Conservation (phyloP, 768 basidiomycete species). For the Termitomyces titanicus region DNA sequence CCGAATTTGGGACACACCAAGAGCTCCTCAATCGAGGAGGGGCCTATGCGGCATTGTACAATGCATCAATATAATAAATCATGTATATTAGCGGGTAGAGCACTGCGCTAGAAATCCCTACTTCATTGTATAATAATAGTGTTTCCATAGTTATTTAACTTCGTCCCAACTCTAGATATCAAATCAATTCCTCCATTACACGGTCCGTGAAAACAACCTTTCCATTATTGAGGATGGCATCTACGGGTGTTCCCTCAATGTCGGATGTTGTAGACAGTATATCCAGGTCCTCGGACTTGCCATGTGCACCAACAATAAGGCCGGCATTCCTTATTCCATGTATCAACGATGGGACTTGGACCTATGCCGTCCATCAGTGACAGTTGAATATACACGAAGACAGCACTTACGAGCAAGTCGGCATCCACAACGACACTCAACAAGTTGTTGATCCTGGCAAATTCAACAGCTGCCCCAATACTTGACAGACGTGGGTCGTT, state of each 20-base stretch:
- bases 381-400: neutral
- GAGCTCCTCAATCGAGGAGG: constrained; percentile 58
- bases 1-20: constrained; percentile 74
- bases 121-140: constrained; percentile 12
- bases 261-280: constrained; percentile 31
- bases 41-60: constrained; percentile 66
- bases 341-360: constrained; percentile 85
- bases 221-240: constrained; percentile 65
- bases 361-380: constrained; percentile 36
- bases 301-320: constrained; percentile 82
- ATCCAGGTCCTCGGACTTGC: constrained; percentile 44
- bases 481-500: constrained; percentile 57
- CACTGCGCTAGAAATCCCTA: constrained; percentile 10
- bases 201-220: constrained; percentile 67
- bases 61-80: constrained; percentile 51
- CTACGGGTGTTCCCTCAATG: constrained; percentile 49
- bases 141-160: neutral
- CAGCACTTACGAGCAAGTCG: constrained; percentile 67
- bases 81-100: constrained; percentile 13
- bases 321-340: constrained; percentile 87
- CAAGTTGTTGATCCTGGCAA: constrained; percentile 89
- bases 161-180: constrained; percentile 8
- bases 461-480: constrained; percentile 88
- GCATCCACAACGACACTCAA: constrained; percentile 90
- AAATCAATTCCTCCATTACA: constrained; percentile 44